Evolutionary conservation across 78 protist species (phyloP).

Genomic region (Creolimax fragrantissima): DNA sequence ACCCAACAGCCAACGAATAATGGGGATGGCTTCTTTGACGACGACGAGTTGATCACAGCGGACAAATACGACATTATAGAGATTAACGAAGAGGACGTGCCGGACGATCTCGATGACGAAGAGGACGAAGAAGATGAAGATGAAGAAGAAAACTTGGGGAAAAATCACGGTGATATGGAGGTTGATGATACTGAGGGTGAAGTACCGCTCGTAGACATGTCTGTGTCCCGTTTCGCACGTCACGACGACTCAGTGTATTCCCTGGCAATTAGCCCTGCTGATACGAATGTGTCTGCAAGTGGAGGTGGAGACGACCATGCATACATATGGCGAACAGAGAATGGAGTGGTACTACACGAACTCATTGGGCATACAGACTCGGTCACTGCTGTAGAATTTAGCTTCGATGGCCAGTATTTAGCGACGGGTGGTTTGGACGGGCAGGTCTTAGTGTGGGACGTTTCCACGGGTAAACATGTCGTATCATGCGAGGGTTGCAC

Average conservation of each 20-base stretch:
- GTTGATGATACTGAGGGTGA: background rate
- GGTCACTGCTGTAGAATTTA: background rate
- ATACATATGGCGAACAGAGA: background rate
- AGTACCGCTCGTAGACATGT: background rate
- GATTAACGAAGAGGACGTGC: background rate
- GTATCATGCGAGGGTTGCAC: slow-evolving; percentile 23
- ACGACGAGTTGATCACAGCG: background rate
- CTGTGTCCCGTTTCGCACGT: background rate
- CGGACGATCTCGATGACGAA: background rate
- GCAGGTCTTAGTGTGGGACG: slow-evolving; percentile 11
- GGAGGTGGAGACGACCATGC: slow-evolving; percentile 1
- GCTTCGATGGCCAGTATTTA: background rate
- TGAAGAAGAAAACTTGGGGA: background rate
- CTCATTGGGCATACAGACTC: background rate
- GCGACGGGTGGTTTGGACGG: slow-evolving; percentile 25
- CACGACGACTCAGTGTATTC: background rate
- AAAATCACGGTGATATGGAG: no score
- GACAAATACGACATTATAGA: background rate
- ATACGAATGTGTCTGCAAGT: background rate
- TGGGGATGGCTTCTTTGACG: background rate
- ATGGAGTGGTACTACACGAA: background rate
- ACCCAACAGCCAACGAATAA: background rate
- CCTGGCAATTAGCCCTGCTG: background rate
- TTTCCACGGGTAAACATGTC: background rate
- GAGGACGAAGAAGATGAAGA: background rate